Conservation (phyloP, 768 basidiomycete genomes). For the Tremella yokohamensis region DNA sequence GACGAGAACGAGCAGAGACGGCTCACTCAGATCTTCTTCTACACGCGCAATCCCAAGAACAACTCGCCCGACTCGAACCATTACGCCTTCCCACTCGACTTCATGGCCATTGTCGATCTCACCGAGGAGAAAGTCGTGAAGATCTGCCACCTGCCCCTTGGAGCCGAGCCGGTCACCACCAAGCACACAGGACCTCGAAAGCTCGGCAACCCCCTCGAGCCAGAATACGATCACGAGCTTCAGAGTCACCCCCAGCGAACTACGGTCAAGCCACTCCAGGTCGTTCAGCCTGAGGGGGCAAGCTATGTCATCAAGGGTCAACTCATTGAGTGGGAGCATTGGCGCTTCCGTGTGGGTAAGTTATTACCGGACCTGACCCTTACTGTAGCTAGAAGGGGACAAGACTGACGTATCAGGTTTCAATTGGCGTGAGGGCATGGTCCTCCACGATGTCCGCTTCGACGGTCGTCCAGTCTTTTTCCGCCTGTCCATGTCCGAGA, state of each 20-base stretch:
- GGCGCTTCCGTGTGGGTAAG: constrained; percentile 57
- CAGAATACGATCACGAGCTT: constrained; percentile 8
- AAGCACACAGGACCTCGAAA: not conserved
- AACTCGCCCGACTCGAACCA: constrained; percentile 9
- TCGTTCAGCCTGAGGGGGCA: constrained; percentile 85
- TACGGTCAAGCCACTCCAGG: constrained; percentile 68
- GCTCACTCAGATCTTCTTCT: not conserved
- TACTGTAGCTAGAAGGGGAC: too few relatives aligned
- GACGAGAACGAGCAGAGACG: not conserved
- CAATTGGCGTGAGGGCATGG: constrained; percentile 39
- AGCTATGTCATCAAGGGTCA: constrained; percentile 77
- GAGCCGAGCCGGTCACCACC: not conserved
- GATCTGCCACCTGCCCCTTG: constrained; percentile 3
- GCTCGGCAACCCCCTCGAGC: not conserved
- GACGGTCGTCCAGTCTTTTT: constrained; percentile 31
- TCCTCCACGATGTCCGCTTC: constrained; percentile 33
- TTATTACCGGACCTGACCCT: not conserved
- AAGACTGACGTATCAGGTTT: constrained; percentile 2
- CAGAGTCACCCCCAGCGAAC: constrained; percentile 48
- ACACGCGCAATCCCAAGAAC: not conserved
- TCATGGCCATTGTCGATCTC: constrained; percentile 4
- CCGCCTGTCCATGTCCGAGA: constrained; percentile 31
- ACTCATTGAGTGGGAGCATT: constrained; percentile 86
- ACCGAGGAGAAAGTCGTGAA: not conserved
- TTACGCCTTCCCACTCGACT: constrained; percentile 7